Conservation (phyloP, 345 rosid species). For the Noccaea caerulescens region DNA sequence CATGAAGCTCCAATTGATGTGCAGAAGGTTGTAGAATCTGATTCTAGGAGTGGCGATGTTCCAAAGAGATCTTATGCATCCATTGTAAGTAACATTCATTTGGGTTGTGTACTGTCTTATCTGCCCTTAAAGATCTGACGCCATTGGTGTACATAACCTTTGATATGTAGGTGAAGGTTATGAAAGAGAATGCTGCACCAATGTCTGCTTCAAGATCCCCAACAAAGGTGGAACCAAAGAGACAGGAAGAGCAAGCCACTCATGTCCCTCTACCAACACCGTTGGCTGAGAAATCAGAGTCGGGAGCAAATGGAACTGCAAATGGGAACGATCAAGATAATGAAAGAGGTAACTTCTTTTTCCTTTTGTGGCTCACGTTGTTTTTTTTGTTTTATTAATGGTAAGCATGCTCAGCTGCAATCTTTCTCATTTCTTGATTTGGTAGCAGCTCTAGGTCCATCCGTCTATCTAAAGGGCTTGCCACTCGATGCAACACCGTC, state of each 20-base stretch:
- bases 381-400: neutral
- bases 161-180: constrained; percentile 67
- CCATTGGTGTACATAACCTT: neutral
- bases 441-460: constrained; percentile 69
- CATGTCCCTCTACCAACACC: constrained; percentile 53
- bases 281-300: constrained; percentile 50
- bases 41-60: constrained; percentile 59
- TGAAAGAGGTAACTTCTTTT: constrained; percentile 50
- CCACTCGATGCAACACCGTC: constrained; percentile 69
- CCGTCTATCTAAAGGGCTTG: constrained; percentile 84
- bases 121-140: constrained; percentile 4
- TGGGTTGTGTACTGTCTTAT: constrained; percentile 16
- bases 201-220: constrained; percentile 52
- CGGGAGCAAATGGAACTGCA: constrained; percentile 52
- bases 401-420: constrained; percentile 13
- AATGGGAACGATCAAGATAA: constrained; percentile 68
- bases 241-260: constrained; percentile 59
- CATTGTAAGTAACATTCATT: constrained; percentile 61
- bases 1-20: constrained; percentile 59
- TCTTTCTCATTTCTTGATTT: constrained; percentile 18
- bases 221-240: constrained; percentile 57
- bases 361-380: neutral
- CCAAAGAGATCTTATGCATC: constrained; percentile 96
- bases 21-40: constrained; percentile 51
- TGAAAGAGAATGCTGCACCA: constrained; percentile 68